Base-by-base conservation (phyloP, 2,329 filamentous ascomycete species). In the Trichoderma sp. region DNA sequence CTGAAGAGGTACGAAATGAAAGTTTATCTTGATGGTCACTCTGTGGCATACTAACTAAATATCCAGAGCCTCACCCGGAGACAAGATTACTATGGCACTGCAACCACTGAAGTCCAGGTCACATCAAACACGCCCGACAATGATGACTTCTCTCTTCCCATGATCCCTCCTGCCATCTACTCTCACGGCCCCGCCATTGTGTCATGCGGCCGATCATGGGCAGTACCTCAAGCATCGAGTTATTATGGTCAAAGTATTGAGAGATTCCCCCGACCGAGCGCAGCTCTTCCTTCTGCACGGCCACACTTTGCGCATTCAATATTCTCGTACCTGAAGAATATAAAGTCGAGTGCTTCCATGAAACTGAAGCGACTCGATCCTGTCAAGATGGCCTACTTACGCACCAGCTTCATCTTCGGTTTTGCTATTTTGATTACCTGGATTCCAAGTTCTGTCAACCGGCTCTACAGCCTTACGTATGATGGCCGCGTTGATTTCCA, bases 391-490 rank as follows among this genome's bases (percentile, higher is more conserved):
- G 86, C 87, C 6, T 90, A 89, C 74, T 81, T 89, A 34, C 85
- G 87, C 15, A 89, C 87, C 2, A 89, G 87, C 26, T 89, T 89
- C 78, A 86, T 90, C 11, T 89, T 89, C 70, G 87, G 86, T 30
- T 85, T 89, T 73, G 86, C 86, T 2, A 86, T 89, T 26, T 80
- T 89, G 26, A 85, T 90, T 24, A 89, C 88, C 2, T 89, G 88
- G 88, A 89, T 87, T 2, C 88, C 88, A 2, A 92, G 90, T 72
- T 92, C 90, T 26, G 86, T 92, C 78, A 95, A 95, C 80, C 85
- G 92, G 15, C 85, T 94, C 6, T 92, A 93, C 79, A 88, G 89
- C 69, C 83, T 94, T 53, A 82, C 88, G 3, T 83, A 89, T 73
- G 58, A 77, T 6, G 77, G 84, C 12, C 76, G 82, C 30, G 83